Base-by-base conservation (phyloP, 352 stramenopile genomes). In the Phytophthora melonis region DNA sequence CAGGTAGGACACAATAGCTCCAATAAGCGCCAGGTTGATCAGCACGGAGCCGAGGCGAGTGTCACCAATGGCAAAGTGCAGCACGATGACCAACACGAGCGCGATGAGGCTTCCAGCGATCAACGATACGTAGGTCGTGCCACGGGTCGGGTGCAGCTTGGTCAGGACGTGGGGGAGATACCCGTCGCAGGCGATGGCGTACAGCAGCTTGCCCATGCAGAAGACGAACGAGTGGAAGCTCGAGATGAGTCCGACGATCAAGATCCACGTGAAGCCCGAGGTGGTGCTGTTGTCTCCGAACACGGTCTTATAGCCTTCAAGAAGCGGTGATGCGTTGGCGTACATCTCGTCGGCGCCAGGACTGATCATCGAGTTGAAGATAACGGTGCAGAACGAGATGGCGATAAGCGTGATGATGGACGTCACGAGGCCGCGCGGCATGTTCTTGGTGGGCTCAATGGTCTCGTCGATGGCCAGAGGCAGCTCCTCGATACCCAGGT, bases 141-240 rank as follows among this genome's bases (percentile, higher is more conserved):
- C 76, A 9, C 70, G 78, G 4, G 72, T 82, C 21, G 83, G 80
- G 65, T 86, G 78, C 36, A 86, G 36, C 63, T 86, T 87, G 52
- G 82, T 89, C 27, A 91, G 62, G 11, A 86, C 57, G 11, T 73
- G 57, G 8, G 83, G 83, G 25, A 91, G 72, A 68, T 79, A 91
- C n/a, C 83, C 83, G 53, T 91, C 83, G 50, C 82, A 82, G 10
- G 83, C 83, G 53, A 91, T 91, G 34, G 83, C 83, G 66, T 77
- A 87, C 10, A 91, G 71, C 57, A 91, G 59, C 36, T 84, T 84
- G 30, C 83, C 80, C 83, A 91, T 91, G 70, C 83, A 91, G 65
- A 86, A 91, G 25, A 91, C 85, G 77, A 91, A 91, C 72, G 83
- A 91, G 76, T 91, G 83, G 70, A 91, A 91, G 57, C 75, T 86